Conservation (phyloP, 495 filamentous ascomycete species). For the Penicillium cosmopolitanum region DNA sequence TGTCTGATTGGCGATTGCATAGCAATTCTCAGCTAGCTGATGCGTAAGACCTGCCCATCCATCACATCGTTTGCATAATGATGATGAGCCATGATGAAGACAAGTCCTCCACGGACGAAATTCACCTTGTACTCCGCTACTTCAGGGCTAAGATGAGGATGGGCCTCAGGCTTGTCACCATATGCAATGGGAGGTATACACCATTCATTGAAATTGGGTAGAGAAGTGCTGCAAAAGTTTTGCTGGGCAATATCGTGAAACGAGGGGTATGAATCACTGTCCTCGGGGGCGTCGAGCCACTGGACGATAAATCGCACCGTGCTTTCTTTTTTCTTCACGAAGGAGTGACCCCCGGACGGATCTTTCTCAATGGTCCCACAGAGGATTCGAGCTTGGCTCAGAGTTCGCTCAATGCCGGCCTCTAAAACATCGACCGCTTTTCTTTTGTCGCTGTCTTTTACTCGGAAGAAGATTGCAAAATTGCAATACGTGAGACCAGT, state of each 20-base stretch:
- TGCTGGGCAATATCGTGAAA: conserved; percentile 19
- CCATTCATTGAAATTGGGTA: conserved; percentile 35
- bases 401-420: conserved; percentile 40
- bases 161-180: conserved; percentile 43
- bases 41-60: conserved; percentile 40
- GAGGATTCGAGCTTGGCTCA: conserved; percentile 45
- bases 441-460: conserved; percentile 36
- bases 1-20: conserved; percentile 35
- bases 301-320: conserved; percentile 45
- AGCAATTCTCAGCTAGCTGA: conserved; percentile 50
- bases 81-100: conserved; percentile 48
- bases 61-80: conserved; percentile 50
- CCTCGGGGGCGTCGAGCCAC: conserved; percentile 37
- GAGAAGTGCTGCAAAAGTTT: conserved; percentile 15
- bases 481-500: conserved; percentile 24
- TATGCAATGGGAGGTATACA: conserved; percentile 40
- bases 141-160: conserved; percentile 35
- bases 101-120: conserved; percentile 46
- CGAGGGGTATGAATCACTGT: conserved; percentile 28
- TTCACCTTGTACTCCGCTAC: conserved; percentile 45
- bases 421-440: conserved; percentile 29
- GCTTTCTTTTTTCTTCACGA: conserved; percentile 46
- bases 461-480: conserved; percentile 44
- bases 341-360: conserved; percentile 35
- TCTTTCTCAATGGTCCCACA: conserved; percentile 48